Conservation (phyloP, 2,329 filamentous ascomycete genomes). For the Raffaelea arxii region DNA sequence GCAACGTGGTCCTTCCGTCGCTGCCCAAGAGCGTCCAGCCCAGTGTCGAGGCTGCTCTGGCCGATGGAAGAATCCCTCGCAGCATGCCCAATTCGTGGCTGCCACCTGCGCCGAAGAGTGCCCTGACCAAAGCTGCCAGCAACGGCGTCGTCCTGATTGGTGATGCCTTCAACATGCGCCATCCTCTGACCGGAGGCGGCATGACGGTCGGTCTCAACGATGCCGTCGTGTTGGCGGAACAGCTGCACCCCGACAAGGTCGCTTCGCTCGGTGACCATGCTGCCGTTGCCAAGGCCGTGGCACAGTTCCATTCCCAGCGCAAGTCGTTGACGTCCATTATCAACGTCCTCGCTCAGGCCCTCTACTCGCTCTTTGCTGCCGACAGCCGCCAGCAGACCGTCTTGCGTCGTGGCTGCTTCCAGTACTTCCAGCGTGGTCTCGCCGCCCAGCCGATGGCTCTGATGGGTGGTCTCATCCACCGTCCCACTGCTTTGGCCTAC, state of each 20-base stretch:
- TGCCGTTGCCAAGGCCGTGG: constrained; percentile 59
- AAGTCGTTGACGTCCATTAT: constrained; percentile 79
- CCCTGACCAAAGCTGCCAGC: constrained; percentile 39
- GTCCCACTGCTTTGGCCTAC: constrained; percentile 69
- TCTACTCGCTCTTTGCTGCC: constrained; percentile 87
- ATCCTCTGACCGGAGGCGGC: constrained; percentile 89
- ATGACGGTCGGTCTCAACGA: constrained; percentile 98
- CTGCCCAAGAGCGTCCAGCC: constrained; percentile 65
- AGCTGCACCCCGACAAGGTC: constrained; percentile 61
- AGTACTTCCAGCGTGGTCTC: constrained; percentile 73
- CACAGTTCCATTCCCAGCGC: constrained; percentile 74
- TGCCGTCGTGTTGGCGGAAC: constrained; percentile 63
- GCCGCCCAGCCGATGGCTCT: constrained; percentile 73
- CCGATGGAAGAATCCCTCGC: constrained; percentile 62
- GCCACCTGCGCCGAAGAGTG: constrained; percentile 40
- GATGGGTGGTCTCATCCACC: constrained; percentile 69
- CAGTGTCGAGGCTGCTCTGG: constrained; percentile 66
- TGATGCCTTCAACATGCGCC: constrained; percentile 98
- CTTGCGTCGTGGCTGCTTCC: constrained; percentile 84
- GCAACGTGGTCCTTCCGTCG: constrained; percentile 63
- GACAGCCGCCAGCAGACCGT: constrained; percentile 66
- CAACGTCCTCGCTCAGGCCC: constrained; percentile 93
- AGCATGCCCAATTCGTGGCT: constrained; percentile 97
- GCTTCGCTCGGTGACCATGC: constrained; percentile 58
- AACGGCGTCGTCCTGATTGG: constrained; percentile 74